Conservation (phyloP, 371 early-diverging fungal species). For the Mucor piriformis region DNA sequence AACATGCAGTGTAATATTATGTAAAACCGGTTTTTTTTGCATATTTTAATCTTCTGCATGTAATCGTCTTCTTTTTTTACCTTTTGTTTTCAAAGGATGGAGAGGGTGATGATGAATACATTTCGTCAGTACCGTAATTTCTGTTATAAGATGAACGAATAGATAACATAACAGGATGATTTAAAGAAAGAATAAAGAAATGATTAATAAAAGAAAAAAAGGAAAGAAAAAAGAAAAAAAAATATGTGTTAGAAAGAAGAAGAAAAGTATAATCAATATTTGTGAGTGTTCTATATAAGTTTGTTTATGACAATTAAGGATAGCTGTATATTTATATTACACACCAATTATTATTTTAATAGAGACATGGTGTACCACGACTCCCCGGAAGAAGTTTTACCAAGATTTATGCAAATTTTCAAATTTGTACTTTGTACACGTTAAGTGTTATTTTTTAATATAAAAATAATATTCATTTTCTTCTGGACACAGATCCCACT, state of each 20-base stretch:
- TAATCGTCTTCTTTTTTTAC: conserved; percentile 1
- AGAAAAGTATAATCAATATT: neutral
- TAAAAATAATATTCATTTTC: neutral
- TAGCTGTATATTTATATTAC: neutral
- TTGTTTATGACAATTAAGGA: neutral
- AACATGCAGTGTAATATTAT: conserved; percentile 6
- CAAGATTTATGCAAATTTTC: neutral
- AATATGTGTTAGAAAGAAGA: neutral
- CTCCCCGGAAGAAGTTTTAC: neutral
- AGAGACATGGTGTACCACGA: neutral
- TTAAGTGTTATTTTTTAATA: neutral
- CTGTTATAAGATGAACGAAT: conserved; percentile 4
- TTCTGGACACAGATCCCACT: neutral
- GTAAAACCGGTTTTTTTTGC: conserved; percentile 7
- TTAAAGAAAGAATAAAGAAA: neutral
- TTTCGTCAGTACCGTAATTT: conserved; percentile 8
- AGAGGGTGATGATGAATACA: conserved; percentile 7
- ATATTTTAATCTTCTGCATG: neutral
- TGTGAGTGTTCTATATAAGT: neutral
- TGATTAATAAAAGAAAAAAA: neutral
- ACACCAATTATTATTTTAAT: neutral
- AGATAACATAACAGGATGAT: conserved; percentile 11
- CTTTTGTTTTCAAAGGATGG: conserved; percentile 9
- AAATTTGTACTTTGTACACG: neutral
- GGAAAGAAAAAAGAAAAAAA: neutral